These are phyloP conservation scores for Yarrowia sp. DNA, from an alignment of 805 yeast species.

Conservation along the genomic window DNA sequence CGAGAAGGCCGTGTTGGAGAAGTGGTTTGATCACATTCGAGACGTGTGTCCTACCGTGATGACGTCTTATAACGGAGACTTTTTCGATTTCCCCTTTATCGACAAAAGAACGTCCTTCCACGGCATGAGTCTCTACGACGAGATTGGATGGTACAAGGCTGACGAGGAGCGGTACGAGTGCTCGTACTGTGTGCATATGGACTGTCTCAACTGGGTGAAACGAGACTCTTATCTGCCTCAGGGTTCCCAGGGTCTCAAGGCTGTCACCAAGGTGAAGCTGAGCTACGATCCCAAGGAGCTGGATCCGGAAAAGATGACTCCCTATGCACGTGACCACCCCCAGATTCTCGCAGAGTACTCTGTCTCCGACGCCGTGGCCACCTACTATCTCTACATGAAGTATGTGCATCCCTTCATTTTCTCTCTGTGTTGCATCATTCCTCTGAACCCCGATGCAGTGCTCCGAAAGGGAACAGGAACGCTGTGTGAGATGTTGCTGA, in stretches of 20 bases:
- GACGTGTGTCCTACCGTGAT: conserved; percentile 95
- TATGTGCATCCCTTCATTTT: conserved; percentile 97
- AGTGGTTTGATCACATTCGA: conserved; percentile 88
- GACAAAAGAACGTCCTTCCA: conserved; percentile 85
- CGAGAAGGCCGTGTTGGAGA: conserved; percentile 73
- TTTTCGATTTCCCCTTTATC: conserved; percentile 98
- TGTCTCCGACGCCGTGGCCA: conserved; percentile 99
- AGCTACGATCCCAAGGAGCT: conserved; percentile 97
- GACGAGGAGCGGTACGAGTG: conserved; percentile 96
- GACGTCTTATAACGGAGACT: conserved; percentile 97
- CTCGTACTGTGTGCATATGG: conserved; percentile 94
- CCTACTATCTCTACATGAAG: conserved; percentile 93
- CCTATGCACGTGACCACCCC: conserved; percentile 93
- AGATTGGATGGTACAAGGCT: conserved; percentile 92
- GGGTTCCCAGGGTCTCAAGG: conserved; percentile 97
- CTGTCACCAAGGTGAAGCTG: conserved; percentile 92
- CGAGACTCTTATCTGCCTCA: conserved; percentile 97
- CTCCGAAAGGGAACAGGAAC: conserved; percentile 98
- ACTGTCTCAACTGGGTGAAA: conserved; percentile 96
- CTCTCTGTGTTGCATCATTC: conserved; percentile 93
- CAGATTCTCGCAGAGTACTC: conserved; percentile 94
- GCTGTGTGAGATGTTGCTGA: conserved; percentile 93
- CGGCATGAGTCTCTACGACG: conserved; percentile 86
- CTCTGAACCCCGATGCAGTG: conserved; percentile 95
- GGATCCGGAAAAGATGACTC: conserved; percentile 98